Base-by-base conservation (phyloP, 2,329 filamentous ascomycete species). In the Colletotrichum sp. region DNA sequence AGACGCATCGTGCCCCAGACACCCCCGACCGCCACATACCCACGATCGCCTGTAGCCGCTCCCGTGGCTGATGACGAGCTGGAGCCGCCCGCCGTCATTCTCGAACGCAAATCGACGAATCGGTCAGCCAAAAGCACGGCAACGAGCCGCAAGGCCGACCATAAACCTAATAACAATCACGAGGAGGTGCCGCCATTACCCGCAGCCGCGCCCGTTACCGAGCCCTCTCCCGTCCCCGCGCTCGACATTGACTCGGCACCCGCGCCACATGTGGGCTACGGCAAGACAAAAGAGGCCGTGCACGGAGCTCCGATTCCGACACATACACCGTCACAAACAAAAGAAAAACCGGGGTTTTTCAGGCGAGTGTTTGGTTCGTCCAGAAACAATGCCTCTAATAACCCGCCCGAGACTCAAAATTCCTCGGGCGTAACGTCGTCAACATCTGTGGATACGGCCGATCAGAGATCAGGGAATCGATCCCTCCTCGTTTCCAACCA, bases 261-360 rank as follows among this genome's bases (percentile, higher is more conserved):
- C 6, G 89, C 90, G 43, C 91, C 91, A 22, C 87, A 89, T 78
- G 87, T 92, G 65, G 89, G 90, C 62, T 92, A 92, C 79, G 89
- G 89, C 77, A 92, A 92, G 82, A 82, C 88, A 48, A 92, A 91
- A 79, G 89, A 90, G 67, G 81, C 85, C 74, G 84, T 85, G 76
- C 85, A 84, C 79, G 88, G 89, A 75, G 85, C 88, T 76, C 85
- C 88, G 64, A 88, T 89, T 18, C 88, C 90, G 64, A 89, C 89
- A 77, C 89, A 84, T 84, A 77, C 86, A 81, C 77, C 86, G 84
- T 78, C 87, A 79, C 85, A 84, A 72, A 82, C 88, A 68, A 95
- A 94, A 82, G 93, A 95, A 80, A 92, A 93, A 73, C 94, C 91
- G 10, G 96, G 97, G 25, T 98, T 99, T 87, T 98, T 98, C 87